phyloP scores from a whole-genome alignment of 2,329 filamentous ascomycete genomes.

The Aspergillus proliferans region DNA sequence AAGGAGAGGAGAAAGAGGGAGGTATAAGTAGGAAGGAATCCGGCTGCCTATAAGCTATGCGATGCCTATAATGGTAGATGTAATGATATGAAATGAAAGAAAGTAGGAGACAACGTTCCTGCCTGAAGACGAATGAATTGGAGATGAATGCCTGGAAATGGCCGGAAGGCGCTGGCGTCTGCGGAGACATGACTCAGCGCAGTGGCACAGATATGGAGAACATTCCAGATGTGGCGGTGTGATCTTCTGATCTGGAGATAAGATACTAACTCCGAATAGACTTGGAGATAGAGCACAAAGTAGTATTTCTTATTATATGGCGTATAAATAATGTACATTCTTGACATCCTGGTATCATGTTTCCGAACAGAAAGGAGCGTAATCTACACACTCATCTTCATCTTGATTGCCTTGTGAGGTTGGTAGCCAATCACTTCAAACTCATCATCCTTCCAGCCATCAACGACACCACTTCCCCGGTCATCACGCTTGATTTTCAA shows the following conservation, averaged over 20 bases:
- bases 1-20: neutral
- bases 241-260: neutral
- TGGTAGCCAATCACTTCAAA: slow-evolving; percentile 84
- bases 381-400: slow-evolving; percentile 91
- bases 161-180: neutral
- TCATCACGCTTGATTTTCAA: slow-evolving; percentile 64
- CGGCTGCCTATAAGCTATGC: too few species aligned
- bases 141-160: neutral
- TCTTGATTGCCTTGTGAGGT: slow-evolving; percentile 83
- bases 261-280: neutral
- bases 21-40: too few species aligned
- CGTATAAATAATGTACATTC: neutral
- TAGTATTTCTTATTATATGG: too few species aligned
- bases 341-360: slow-evolving; percentile 13
- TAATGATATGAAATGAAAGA: neutral
- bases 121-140: neutral
- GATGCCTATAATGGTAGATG: too few species aligned
- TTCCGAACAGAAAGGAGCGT: slow-evolving; percentile 1
- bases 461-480: slow-evolving; percentile 76
- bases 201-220: neutral
- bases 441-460: slow-evolving; percentile 84
- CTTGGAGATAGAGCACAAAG: too few species aligned
- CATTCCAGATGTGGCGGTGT: neutral
- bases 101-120: neutral
- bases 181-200: neutral